Conservation (phyloP, 2,329 filamentous ascomycete genomes). For the Clarireedia monteithiana region DNA sequence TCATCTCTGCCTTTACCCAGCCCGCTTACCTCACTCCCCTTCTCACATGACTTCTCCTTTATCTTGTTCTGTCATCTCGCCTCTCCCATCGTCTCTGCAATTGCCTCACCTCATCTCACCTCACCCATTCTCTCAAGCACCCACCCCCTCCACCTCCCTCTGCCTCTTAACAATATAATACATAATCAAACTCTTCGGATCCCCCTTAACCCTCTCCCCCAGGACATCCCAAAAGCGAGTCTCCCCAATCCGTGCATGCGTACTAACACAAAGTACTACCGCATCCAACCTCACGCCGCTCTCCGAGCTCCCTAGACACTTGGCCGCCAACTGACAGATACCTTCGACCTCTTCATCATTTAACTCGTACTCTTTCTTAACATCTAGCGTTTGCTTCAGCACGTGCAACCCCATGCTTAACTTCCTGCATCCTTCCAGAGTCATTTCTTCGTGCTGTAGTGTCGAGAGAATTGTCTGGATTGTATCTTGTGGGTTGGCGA, state of each 20-base stretch:
- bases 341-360: constrained; percentile 41
- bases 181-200: constrained; percentile 68
- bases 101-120: background rate
- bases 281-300: constrained; percentile 64
- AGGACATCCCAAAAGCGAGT: constrained; percentile 60
- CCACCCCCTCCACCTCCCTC: constrained; percentile 37
- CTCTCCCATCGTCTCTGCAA: too few relatives aligned
- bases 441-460: constrained; percentile 37
- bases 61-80: too few relatives aligned
- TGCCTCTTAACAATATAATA: constrained; percentile 73
- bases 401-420: constrained; percentile 58
- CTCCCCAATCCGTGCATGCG: constrained; percentile 57
- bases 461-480: constrained; percentile 44
- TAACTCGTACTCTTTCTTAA: constrained; percentile 38
- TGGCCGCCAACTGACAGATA: constrained; percentile 43
- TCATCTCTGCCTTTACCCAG: background rate
- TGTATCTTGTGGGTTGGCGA: constrained; percentile 57
- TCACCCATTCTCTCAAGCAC: background rate
- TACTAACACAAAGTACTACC: constrained; percentile 68
- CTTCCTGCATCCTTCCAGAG: constrained; percentile 41
- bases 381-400: constrained; percentile 48
- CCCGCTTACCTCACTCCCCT: too few relatives aligned
- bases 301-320: constrained; percentile 52
- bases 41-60: too few relatives aligned
- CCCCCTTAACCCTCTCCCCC: constrained; percentile 52